These are phyloP conservation scores for Alternaria triticimaculans DNA, from an alignment of 2,329 filamentous ascomycete genomes.

Conservation along the genomic window DNA sequence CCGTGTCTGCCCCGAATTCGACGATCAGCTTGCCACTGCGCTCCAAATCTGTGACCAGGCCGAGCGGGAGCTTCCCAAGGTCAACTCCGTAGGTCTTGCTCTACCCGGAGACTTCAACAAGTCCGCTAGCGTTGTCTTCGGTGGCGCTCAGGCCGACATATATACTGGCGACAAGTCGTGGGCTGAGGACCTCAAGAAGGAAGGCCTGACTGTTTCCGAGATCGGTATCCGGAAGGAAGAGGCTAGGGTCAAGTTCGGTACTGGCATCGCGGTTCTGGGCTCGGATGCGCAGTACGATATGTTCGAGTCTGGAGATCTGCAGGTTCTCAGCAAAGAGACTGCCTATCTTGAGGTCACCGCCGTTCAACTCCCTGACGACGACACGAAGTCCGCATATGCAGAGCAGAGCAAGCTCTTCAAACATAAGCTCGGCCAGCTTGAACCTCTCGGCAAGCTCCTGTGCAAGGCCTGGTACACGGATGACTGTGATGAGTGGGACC, in stretches of 20 bases:
- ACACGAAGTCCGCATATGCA: constrained; percentile 56
- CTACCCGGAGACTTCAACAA: constrained; percentile 83
- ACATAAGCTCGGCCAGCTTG: constrained; percentile 52
- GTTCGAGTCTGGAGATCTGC: constrained; percentile 28
- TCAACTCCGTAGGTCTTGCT: constrained; percentile 57
- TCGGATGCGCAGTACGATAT: constrained; percentile 50
- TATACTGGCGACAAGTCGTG: constrained; percentile 53
- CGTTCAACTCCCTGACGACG: constrained; percentile 57
- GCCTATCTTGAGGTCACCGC: constrained; percentile 51
- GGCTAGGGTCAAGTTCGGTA: constrained; percentile 59
- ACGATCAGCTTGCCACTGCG: constrained; percentile 69
- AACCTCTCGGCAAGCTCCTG: constrained; percentile 60
- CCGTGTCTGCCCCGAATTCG: constrained; percentile 83
- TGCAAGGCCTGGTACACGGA: constrained; percentile 60
- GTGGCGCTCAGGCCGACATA: constrained; percentile 57
- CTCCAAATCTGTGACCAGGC: constrained; percentile 71
- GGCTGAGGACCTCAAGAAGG: constrained; percentile 40
- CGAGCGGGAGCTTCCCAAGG: constrained; percentile 68
- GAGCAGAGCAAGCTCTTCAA: constrained; percentile 38
- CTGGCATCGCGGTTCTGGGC: constrained; percentile 58
- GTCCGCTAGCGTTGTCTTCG: constrained; percentile 74
- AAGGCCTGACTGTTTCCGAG: constrained; percentile 22
- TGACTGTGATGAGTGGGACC: constrained; percentile 46
- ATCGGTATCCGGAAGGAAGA: constrained; percentile 54
- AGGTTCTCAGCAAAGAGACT: constrained; percentile 27